Evolutionary conservation across 257 asterid species (phyloP).

Genomic region (Prunella vulgaris): DNA sequence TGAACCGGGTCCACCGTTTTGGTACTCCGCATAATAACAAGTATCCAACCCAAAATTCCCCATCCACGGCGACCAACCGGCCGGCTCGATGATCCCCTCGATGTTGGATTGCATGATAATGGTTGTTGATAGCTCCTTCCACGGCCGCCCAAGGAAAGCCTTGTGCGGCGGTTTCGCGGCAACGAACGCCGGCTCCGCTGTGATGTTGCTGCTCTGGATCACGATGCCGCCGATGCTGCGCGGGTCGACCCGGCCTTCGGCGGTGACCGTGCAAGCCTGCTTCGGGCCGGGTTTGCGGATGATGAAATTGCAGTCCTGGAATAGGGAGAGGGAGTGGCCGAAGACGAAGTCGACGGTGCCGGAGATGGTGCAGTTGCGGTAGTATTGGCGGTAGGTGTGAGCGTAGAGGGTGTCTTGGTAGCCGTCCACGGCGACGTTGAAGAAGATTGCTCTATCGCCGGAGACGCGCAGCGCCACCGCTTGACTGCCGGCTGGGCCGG

Average conservation of each 20-base stretch:
- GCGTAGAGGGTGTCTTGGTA: constrained; percentile 57
- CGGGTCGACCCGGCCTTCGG: constrained; percentile 46
- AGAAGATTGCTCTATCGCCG: constrained; percentile 39
- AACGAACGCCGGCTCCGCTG: not conserved
- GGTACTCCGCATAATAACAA: constrained; percentile 37
- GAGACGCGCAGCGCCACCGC: constrained; percentile 62
- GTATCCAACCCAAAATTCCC: constrained; percentile 30
- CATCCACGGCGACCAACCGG: constrained; percentile 48
- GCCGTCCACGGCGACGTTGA: constrained; percentile 48
- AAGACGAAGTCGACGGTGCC: constrained; percentile 71
- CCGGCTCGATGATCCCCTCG: constrained; percentile 30
- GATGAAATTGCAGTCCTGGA: constrained; percentile 52
- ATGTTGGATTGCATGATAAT: constrained; percentile 36
- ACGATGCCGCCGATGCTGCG: constrained; percentile 26
- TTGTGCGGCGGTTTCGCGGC: constrained; percentile 19
- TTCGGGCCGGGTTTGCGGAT: constrained; percentile 36
- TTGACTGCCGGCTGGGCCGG: constrained; percentile 45
- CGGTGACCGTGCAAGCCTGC: constrained; percentile 51
- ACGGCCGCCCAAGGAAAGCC: constrained; percentile 40
- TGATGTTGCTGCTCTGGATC: constrained; percentile 31
- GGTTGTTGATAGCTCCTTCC: constrained; percentile 28
- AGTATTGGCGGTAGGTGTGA: constrained; percentile 49
- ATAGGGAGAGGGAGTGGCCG: constrained; percentile 43
- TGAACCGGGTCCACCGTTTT: constrained; percentile 45
- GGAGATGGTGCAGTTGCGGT: constrained; percentile 44